Evolutionary conservation across 495 filamentous ascomycete species (phyloP), one percentile per base, ranked within the genome.

Genomic region (Neurospora pannonica): DNA sequence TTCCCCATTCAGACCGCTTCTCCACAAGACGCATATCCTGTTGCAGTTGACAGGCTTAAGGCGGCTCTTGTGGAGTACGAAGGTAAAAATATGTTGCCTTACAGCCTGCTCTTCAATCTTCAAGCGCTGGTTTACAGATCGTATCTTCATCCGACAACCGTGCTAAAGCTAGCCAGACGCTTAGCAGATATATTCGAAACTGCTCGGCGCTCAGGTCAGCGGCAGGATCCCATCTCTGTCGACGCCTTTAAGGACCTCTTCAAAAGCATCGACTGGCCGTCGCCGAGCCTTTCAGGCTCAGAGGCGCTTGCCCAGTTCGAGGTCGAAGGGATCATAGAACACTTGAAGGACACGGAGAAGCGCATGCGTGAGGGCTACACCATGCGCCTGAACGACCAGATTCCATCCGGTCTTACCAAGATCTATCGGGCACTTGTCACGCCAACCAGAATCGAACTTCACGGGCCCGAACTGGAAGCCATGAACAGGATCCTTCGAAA

Each of bases 401-500:
- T 77, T n/a, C 73, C 80, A 10, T 24, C 43, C 60, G 77, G 74
- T 67, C 72, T 79, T 36, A 81, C 73, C 54, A 82, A 84, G 70
- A 85, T 94, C 42, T 88, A 90, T 72, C 87, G 89, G 37, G 89
- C 86, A 10, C 84, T 82, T n/a, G 87, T 95, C 37, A 93, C 92
- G 0, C 93, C 93, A 0, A 84, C 88, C n/a, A 87, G 89, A 2
- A 87, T 90, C 43, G 88, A 85, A n/a, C 84, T 94, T 19, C 86
- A 88, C 37, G 93, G 93, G 0, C 93, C 93, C 2, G 89, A 90
- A 43, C 80, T 87, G 2, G 93, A 95, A 81, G 84, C 86, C 4
- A 90, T 87, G 76, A 97, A 97, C 78, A 86, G 93, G 15, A 88
- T 95, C 3, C 83, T 97, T 5, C 87, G 93, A 38, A 90, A 89